These are phyloP conservation scores for Ampelocalamus luodianensis DNA, from an alignment of 176 grass and related monocot genomes.

Conservation along the genomic window DNA sequence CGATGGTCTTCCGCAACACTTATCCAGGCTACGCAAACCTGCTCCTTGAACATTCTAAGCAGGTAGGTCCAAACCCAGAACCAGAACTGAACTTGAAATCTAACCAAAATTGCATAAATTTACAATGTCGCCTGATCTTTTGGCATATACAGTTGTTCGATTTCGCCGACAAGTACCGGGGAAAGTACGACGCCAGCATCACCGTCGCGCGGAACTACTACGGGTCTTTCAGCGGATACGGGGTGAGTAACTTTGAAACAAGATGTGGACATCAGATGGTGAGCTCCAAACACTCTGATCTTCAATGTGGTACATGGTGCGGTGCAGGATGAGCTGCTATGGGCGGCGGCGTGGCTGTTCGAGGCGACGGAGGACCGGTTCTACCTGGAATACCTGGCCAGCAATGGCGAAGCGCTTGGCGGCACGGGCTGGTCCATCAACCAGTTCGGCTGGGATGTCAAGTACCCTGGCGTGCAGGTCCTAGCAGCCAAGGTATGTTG, in stretches of 20 bases:
- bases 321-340: constrained; percentile 81
- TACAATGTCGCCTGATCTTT: neutral
- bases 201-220: constrained; percentile 72
- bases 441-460: constrained; percentile 97
- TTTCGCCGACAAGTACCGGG: constrained; percentile 87
- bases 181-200: constrained; percentile 90
- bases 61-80: constrained; percentile 36
- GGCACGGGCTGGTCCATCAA: constrained; percentile 77
- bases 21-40: constrained; percentile 65
- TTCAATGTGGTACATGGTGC: neutral
- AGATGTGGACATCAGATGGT: neutral
- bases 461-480: constrained; percentile 86
- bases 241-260: constrained; percentile 37
- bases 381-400: constrained; percentile 78
- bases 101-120: neutral
- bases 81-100: neutral
- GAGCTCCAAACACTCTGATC: neutral
- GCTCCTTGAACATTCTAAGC: constrained; percentile 78
- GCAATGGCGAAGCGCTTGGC: constrained; percentile 67
- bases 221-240: constrained; percentile 85
- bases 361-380: constrained; percentile 66
- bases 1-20: constrained; percentile 59
- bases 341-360: constrained; percentile 92
- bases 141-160: constrained; percentile 58
- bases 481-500: constrained; percentile 68